These are phyloP conservation scores for Macrophomina pseudophaseolina DNA, from an alignment of 2,329 filamentous ascomycete genomes.

Conservation along the genomic window DNA sequence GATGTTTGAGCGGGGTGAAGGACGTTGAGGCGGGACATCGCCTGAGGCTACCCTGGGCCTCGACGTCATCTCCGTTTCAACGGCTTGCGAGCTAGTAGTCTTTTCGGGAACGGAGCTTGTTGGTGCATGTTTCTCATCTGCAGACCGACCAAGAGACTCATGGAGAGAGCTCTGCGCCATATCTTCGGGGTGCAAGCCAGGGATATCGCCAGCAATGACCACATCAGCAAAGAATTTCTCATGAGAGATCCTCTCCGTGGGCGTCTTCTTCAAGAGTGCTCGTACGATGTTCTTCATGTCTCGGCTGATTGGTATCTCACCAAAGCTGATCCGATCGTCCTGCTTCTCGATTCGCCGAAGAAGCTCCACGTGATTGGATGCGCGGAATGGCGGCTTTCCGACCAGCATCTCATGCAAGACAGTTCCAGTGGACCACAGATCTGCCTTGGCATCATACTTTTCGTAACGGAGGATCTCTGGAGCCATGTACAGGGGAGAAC, in stretches of 20 bases:
- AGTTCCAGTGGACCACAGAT: constrained; percentile 96
- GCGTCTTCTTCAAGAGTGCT: constrained; percentile 80
- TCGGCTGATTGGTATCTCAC: constrained; percentile 69
- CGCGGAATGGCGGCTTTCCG: constrained; percentile 87
- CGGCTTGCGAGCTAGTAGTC: background rate
- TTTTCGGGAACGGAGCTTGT: constrained; percentile 8
- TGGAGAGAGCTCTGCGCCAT: constrained; percentile 41
- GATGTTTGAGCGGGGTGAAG: constrained; percentile 10
- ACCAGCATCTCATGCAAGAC: constrained; percentile 95
- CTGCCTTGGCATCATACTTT: constrained; percentile 95
- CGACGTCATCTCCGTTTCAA: constrained; percentile 14
- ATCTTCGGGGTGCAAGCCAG: constrained; percentile 81
- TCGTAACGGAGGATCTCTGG: constrained; percentile 97
- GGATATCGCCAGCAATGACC: constrained; percentile 76
- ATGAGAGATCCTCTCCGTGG: constrained; percentile 84
- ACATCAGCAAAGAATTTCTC: constrained; percentile 80
- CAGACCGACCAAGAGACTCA: constrained; percentile 10
- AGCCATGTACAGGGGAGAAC: constrained; percentile 97
- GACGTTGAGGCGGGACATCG: constrained; percentile 7
- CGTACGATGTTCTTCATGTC: constrained; percentile 83
- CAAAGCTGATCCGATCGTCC: constrained; percentile 84
- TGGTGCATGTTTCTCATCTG: constrained; percentile 8
- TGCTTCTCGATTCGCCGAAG: constrained; percentile 88
- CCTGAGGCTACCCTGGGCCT: constrained; percentile 12
- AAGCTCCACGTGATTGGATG: constrained; percentile 92